Percentiles rank a stretch among this genome's conserved stretches.
Conservation (phyloP, 2,329 filamentous ascomycete species). For the Mycosphaerella arachidis region DNA sequence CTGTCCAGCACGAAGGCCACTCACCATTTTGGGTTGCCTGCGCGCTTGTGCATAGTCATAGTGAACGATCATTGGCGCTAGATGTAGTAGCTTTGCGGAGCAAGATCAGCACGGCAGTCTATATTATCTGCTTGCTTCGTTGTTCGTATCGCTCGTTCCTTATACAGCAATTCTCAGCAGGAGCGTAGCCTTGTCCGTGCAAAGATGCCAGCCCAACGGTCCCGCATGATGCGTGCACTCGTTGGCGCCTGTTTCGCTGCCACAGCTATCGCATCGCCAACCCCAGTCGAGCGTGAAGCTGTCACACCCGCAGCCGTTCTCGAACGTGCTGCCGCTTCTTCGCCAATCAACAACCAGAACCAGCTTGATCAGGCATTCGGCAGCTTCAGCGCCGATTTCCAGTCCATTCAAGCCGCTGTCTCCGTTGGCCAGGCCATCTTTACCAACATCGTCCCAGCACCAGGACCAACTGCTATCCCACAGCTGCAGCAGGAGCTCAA, state of each 20-base stretch:
- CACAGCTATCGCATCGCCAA: slow-evolving; percentile 15
- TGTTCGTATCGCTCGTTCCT: background rate
- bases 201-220: background rate
- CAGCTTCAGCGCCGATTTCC: slow-evolving; percentile 11
- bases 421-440: slow-evolving; percentile 20
- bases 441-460: slow-evolving; percentile 21
- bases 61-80: background rate
- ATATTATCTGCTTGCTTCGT: background rate
- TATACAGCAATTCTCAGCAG: background rate
- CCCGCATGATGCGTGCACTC: background rate
- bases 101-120: background rate
- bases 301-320: slow-evolving; percentile 5
- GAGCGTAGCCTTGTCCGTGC: background rate
- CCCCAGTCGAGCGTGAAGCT: slow-evolving; percentile 14
- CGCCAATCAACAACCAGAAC: slow-evolving; percentile 15
- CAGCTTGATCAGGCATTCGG: slow-evolving; percentile 16
- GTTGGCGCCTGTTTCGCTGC: slow-evolving; percentile 11
- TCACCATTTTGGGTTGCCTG: background rate
- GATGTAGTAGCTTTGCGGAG: background rate
- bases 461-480: slow-evolving; percentile 19
- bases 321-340: background rate
- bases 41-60: background rate
- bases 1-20: background rate
- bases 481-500: slow-evolving; percentile 15
- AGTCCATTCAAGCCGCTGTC: slow-evolving; percentile 14